phyloP scores from a whole-genome alignment of 129 eudicot genomes.

The Heracleum sosnowskyi region DNA sequence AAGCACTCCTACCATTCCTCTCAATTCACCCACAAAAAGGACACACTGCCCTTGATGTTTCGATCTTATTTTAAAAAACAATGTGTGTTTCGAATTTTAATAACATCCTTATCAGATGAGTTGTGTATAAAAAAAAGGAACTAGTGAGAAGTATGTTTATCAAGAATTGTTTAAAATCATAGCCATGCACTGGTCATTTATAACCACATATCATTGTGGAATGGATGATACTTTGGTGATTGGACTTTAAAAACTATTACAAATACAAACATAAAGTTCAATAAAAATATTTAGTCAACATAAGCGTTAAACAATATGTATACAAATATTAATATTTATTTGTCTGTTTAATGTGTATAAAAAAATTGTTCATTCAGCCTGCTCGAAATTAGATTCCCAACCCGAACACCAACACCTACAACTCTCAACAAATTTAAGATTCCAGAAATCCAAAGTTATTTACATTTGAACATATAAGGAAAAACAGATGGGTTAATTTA shows the following conservation, averaged over 20 bases:
- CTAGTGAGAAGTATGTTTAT: background rate
- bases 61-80: background rate
- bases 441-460: background rate
- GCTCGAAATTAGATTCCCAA: background rate
- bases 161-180: background rate
- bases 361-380: background rate
- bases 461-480: background rate
- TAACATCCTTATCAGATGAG: background rate
- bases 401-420: background rate
- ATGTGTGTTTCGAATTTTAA: background rate
- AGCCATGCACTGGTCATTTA: background rate
- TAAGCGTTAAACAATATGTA: background rate
- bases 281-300: no score
- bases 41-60: background rate
- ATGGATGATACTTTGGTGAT: background rate
- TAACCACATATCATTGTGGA: background rate
- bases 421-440: background rate
- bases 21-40: background rate
- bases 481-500: background rate
- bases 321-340: background rate
- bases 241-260: background rate
- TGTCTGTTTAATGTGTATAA: background rate
- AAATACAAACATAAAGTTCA: background rate
- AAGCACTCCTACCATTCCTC: background rate
- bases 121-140: background rate